Conservation (phyloP, 169 alveolate species). For the Theileria parva region DNA sequence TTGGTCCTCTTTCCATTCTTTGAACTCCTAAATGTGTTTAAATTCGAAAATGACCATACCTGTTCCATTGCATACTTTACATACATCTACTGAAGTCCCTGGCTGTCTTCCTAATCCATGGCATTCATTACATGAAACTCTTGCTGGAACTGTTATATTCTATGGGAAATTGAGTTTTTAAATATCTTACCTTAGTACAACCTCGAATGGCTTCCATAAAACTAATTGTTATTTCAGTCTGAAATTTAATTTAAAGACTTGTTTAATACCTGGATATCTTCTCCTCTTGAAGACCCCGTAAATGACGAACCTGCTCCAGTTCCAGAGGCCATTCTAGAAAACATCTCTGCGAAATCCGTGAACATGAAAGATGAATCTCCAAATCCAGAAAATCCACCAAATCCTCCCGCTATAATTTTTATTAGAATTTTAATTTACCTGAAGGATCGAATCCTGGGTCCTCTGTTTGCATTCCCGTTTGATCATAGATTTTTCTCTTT, state of each 20-base stretch:
- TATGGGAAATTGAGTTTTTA: neutral
- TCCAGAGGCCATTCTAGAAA: slow-evolving; percentile 76
- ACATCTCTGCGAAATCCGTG: slow-evolving; percentile 85
- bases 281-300: slow-evolving; percentile 74
- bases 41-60: slow-evolving; percentile 46
- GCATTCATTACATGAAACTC: slow-evolving; percentile 80
- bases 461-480: slow-evolving; percentile 87
- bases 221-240: slow-evolving; percentile 76
- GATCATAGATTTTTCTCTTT: slow-evolving; percentile 86
- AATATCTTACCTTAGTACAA: slow-evolving; percentile 65
- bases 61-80: slow-evolving; percentile 82
- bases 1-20: slow-evolving; percentile 85
- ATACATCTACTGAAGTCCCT: slow-evolving; percentile 70
- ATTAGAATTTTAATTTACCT: slow-evolving; percentile 6
- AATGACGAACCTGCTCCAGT: slow-evolving; percentile 61
- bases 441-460: slow-evolving; percentile 68
- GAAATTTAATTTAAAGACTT: neutral
- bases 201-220: slow-evolving; percentile 88
- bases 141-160: slow-evolving; percentile 74
- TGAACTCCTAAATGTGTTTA: slow-evolving; percentile 57
- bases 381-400: slow-evolving; percentile 74
- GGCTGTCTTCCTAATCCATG: slow-evolving; percentile 81
- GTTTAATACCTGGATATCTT: slow-evolving; percentile 68
- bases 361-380: slow-evolving; percentile 83
- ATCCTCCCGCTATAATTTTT: slow-evolving; percentile 44